These are phyloP conservation scores for Chalaropsis thielavioides DNA, from an alignment of 2,329 filamentous ascomycete species.

Conservation along the genomic window DNA sequence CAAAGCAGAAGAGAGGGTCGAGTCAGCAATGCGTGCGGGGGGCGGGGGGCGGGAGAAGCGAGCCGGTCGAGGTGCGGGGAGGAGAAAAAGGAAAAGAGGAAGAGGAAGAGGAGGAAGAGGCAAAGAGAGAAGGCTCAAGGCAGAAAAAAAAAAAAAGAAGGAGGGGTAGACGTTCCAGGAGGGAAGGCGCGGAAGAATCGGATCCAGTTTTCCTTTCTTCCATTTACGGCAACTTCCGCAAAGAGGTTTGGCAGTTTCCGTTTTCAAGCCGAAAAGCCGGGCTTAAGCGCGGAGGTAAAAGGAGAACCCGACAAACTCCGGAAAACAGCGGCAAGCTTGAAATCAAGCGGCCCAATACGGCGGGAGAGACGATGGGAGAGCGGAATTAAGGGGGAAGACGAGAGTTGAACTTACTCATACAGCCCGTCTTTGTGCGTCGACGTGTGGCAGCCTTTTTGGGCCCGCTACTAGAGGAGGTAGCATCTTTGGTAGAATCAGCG, in stretches of 20 bases:
- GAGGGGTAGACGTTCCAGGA: too few relatives aligned
- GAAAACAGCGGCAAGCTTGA: background rate
- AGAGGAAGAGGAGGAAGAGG: too few relatives aligned
- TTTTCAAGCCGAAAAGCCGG: background rate
- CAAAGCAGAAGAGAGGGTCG: background rate
- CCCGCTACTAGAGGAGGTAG: background rate
- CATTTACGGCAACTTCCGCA: background rate
- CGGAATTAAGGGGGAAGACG: background rate
- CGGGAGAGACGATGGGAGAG: too few relatives aligned
- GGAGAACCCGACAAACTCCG: background rate
- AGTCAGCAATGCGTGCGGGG: background rate
- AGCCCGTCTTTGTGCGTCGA: conserved; percentile 82
- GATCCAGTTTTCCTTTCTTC: too few relatives aligned
- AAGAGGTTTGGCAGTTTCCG: too few relatives aligned
- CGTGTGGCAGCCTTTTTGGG: conserved; percentile 36
- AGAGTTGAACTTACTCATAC: conserved; percentile 50
- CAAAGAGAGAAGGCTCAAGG: too few relatives aligned
- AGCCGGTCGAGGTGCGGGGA: background rate
- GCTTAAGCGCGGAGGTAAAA: background rate
- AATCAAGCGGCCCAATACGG: too few relatives aligned
- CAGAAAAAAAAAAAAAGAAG: too few relatives aligned
- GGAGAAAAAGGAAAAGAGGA: too few relatives aligned
- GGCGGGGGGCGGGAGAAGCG: background rate
- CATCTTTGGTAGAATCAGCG: background rate
- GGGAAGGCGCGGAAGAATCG: too few relatives aligned